Evolutionary conservation across 257 asterid species (phyloP).

Genomic region (Rubia yunnanensis): DNA sequence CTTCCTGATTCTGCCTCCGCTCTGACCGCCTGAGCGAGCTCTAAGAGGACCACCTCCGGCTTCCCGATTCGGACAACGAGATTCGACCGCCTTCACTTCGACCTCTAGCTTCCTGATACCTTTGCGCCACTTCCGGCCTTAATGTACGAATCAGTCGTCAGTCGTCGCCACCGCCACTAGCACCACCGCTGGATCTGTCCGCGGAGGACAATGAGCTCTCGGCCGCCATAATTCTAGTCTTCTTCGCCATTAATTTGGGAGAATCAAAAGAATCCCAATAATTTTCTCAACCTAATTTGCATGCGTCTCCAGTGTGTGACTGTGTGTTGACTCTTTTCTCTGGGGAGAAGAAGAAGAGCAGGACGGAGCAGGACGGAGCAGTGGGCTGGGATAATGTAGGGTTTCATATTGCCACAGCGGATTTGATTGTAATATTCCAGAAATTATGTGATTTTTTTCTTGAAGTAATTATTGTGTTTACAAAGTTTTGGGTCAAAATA

Average conservation of each 20-base stretch:
- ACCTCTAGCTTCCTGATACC: no score
- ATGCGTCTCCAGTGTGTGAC: neutral
- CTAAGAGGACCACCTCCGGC: no score
- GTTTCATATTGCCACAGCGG: constrained; percentile 1
- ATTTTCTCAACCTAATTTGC: neutral
- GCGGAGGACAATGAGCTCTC: constrained; percentile 53
- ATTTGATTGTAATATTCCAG: neutral
- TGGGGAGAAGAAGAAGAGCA: neutral
- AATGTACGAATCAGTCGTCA: constrained; percentile 83
- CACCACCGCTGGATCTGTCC: constrained; percentile 55
- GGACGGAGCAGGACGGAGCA: neutral
- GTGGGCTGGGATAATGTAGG: constrained; percentile 5
- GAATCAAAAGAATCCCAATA: neutral
- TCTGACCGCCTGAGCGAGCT: no score
- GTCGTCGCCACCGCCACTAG: no score
- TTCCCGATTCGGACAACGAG: no score
- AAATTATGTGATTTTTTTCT: no score
- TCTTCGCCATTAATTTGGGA: neutral
- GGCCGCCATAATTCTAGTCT: constrained; percentile 44
- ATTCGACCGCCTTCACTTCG: no score
- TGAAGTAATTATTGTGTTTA: no score
- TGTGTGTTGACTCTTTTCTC: constrained; percentile 12
- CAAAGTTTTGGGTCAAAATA: no score
- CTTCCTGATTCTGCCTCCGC: no score
- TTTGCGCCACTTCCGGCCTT: no score